These are phyloP conservation scores for Hypoxylon rubiginosum DNA, from an alignment of 2,329 filamentous ascomycete species.

Conservation along the genomic window DNA sequence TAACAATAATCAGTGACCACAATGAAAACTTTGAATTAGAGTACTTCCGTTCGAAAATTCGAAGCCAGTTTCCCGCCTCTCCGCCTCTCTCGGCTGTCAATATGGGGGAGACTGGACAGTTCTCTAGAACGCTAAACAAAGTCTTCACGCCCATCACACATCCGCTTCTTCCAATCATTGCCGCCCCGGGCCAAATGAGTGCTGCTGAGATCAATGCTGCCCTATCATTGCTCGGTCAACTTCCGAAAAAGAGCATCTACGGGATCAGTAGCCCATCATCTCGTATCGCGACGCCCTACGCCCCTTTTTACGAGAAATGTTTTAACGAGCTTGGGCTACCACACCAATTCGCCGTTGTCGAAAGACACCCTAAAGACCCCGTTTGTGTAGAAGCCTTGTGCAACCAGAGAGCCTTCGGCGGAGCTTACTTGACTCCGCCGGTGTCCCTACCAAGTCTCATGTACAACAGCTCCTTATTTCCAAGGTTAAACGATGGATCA, in stretches of 20 bases:
- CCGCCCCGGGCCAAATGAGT: slow-evolving; percentile 87
- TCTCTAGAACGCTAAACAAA: slow-evolving; percentile 85
- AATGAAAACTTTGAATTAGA: slow-evolving; percentile 93
- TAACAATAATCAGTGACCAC: slow-evolving; percentile 82
- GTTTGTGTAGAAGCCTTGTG: slow-evolving; percentile 79
- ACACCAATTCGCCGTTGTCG: slow-evolving; percentile 81
- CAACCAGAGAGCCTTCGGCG: slow-evolving; percentile 81
- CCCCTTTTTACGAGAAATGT: slow-evolving; percentile 88
- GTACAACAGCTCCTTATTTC: slow-evolving; percentile 66
- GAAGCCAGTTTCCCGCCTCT: slow-evolving; percentile 74
- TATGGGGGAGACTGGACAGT: slow-evolving; percentile 88
- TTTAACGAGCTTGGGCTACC: slow-evolving; percentile 88
- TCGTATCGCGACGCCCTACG: slow-evolving; percentile 75
- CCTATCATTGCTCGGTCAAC: slow-evolving; percentile 81
- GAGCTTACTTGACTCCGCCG: slow-evolving; percentile 83
- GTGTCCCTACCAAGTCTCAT: slow-evolving; percentile 73
- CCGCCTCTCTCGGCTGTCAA: slow-evolving; percentile 87
- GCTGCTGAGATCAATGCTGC: slow-evolving; percentile 87
- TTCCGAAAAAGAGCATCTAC: slow-evolving; percentile 84
- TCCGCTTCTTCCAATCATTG: slow-evolving; percentile 84
- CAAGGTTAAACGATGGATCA: slow-evolving; percentile 62
- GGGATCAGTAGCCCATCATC: slow-evolving; percentile 80
- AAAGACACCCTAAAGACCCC: slow-evolving; percentile 74
- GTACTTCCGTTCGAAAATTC: slow-evolving; percentile 85
- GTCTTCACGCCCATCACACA: slow-evolving; percentile 92